Evolutionary conservation across 495 filamentous ascomycete species (phyloP).

Genomic region (Pseudoneurospora amorphoporcata): DNA sequence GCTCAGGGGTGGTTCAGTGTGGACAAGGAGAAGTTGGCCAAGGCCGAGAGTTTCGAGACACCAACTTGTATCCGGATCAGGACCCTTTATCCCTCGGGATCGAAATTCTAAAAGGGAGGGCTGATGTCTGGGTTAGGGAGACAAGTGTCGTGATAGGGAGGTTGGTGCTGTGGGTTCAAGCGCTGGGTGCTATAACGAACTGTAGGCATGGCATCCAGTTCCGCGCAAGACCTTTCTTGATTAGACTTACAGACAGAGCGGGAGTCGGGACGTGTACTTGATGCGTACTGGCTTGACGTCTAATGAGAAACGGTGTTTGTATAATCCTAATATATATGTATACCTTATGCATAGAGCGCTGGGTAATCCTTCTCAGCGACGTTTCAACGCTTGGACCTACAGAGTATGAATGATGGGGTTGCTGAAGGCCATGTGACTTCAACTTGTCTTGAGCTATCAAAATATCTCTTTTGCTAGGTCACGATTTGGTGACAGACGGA

Average conservation of each 20-base stretch:
- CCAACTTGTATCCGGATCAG: conserved; percentile 29
- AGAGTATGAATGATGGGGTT: neutral
- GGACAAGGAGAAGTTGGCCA: conserved; percentile 63
- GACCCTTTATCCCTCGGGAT: conserved; percentile 2
- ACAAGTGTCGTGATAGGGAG: neutral
- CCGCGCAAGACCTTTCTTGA: neutral
- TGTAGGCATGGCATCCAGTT: neutral
- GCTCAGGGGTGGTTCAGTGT: conserved; percentile 84
- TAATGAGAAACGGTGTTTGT: neutral
- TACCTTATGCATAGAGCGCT: neutral
- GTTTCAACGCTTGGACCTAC: neutral
- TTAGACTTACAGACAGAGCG: neutral
- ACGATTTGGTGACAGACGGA: neutral
- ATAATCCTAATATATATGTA: neutral
- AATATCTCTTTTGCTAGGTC: neutral
- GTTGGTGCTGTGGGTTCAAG: neutral
- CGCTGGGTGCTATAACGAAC: neutral
- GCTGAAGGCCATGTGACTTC: neutral
- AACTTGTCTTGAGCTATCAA: too few relatives aligned
- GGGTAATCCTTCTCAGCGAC: neutral
- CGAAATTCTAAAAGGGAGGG: neutral
- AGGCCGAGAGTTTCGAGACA: conserved; percentile 31
- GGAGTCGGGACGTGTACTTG: neutral
- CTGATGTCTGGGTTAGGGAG: neutral
- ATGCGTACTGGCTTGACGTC: neutral